Evolutionary conservation across 2,329 filamentous ascomycete genomes (phyloP), one percentile per base, ranked within the genome.

Genomic region (Cladosporium colombiae): DNA sequence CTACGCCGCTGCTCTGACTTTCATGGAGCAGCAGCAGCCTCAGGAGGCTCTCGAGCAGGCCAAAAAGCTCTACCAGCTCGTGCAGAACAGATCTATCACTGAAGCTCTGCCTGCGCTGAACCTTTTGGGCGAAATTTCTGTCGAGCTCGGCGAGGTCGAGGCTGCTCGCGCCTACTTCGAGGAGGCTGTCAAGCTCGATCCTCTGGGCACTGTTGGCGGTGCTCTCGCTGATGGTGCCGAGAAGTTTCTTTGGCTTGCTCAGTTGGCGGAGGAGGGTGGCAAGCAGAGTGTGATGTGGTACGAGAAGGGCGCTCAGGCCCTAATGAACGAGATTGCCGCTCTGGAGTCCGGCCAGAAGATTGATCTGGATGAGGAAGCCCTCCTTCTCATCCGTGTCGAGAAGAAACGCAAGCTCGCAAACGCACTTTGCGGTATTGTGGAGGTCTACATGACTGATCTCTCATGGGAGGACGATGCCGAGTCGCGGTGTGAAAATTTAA

Each of bases 401-500:
- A 91, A 92, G 82, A 90, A 90, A 77, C 83, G 84, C 70, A 95
- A 95, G 79, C 84, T 98, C 40, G 92, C 93, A 2, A 92, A 92
- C 72, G 92, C 93, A n/a, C 85, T 99, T 40, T 99, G 96, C 79
- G 92, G 91, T 31, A 92, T 98, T 67, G 89, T 92, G 7, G 95
- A 99, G 81, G 92, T 99, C 59, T 99, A 97, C 83, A 99, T 99
- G 95, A 99, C 95, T 13, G 95, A 99, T 81, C 57, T 69, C 49
- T 76, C 74, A 16, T 89, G 85, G 92, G 93, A 97, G 79, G 88
- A 89, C 62, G 93, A 97, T 75, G 95, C 94, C 5, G 95, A 99
- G 81, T 82, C 86, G 70, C 87, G 89, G 71, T 99, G 96, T 81
- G 94, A 99, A 79, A 82, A 87, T 5, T 87, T 97, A 66, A 87